phyloP scores from a whole-genome alignment of 176 grass and related monocot species.

The Aegilops umbellulata region DNA sequence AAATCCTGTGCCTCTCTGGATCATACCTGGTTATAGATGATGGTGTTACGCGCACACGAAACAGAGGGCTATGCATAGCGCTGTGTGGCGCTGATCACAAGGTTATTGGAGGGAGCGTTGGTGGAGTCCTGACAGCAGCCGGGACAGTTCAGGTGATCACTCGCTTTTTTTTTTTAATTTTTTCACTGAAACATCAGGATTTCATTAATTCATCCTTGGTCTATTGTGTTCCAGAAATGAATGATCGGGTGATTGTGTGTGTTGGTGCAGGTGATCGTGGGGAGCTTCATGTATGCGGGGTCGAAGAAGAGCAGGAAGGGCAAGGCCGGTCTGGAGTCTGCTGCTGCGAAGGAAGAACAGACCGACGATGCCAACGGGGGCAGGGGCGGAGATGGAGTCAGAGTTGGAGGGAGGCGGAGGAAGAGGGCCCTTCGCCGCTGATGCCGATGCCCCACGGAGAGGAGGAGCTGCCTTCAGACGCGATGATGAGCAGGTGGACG shows the following conservation, averaged over 20 bases:
- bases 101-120: slow-evolving; percentile 68
- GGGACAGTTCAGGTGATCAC: slow-evolving; percentile 59
- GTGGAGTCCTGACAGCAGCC: slow-evolving; percentile 59
- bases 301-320: slow-evolving; percentile 54
- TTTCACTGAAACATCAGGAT: background rate
- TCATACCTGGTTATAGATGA: slow-evolving; percentile 67
- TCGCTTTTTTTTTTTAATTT: background rate
- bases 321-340: slow-evolving; percentile 19
- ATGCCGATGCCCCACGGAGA: background rate
- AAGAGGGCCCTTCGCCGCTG: background rate
- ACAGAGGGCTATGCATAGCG: slow-evolving; percentile 59
- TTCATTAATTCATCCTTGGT: background rate
- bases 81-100: slow-evolving; percentile 55
- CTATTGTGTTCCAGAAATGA: no score
- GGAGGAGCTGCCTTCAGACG: background rate
- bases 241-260: no score
- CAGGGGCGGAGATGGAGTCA: background rate
- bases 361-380: background rate
- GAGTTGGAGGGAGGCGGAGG: background rate
- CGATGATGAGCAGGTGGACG: slow-evolving; percentile 38
- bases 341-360: background rate
- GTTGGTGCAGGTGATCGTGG: slow-evolving; percentile 38
- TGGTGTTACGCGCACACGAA: slow-evolving; percentile 45
- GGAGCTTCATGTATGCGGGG: slow-evolving; percentile 51
- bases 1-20: slow-evolving; percentile 73